These are phyloP conservation scores for Malassezia brasiliensis DNA, from an alignment of 1,284 basidiomycete genomes.

Conservation along the genomic window DNA sequence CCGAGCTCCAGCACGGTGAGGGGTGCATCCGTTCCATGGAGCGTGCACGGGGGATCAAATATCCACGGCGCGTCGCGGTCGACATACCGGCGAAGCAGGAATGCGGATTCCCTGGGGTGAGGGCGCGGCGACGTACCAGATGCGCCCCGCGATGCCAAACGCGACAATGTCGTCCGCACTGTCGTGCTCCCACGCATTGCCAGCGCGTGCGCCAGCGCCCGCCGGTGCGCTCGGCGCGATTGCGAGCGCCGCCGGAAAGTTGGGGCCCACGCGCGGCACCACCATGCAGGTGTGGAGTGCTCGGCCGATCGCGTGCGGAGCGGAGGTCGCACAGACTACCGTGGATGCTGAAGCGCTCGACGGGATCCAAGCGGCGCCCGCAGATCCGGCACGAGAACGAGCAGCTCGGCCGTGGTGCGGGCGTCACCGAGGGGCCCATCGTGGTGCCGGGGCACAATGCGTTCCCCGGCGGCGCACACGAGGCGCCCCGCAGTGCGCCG, in stretches of 20 bases:
- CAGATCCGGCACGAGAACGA: constrained; percentile 44
- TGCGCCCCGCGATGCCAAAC: constrained; percentile 44
- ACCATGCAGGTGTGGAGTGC: not conserved
- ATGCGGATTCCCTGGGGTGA: constrained; percentile 31
- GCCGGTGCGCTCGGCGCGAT: constrained; percentile 18
- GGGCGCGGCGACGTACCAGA: constrained; percentile 23
- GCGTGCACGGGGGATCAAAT: constrained; percentile 38
- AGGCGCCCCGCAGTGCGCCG: not conserved
- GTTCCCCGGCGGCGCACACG: not conserved
- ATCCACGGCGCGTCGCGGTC: constrained; percentile 1
- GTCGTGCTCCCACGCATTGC: constrained; percentile 17
- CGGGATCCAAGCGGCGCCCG: constrained; percentile 31
- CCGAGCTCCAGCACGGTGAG: constrained; percentile 35
- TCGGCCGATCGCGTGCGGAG: constrained; percentile 3
- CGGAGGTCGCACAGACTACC: not conserved
- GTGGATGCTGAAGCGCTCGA: constrained; percentile 8
- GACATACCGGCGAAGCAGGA: constrained; percentile 31
- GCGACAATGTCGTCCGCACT: constrained; percentile 31
- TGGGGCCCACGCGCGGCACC: constrained; percentile 18
- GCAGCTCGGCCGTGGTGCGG: constrained; percentile 35
- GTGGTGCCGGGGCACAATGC: constrained; percentile 16
- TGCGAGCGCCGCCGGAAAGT: constrained; percentile 31
- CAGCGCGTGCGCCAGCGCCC: not conserved
- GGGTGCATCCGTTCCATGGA: constrained; percentile 13
- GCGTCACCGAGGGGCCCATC: constrained; percentile 12